Base-by-base conservation (phyloP, 2,329 filamentous ascomycete genomes). In the Orbilia ellipsospora region DNA sequence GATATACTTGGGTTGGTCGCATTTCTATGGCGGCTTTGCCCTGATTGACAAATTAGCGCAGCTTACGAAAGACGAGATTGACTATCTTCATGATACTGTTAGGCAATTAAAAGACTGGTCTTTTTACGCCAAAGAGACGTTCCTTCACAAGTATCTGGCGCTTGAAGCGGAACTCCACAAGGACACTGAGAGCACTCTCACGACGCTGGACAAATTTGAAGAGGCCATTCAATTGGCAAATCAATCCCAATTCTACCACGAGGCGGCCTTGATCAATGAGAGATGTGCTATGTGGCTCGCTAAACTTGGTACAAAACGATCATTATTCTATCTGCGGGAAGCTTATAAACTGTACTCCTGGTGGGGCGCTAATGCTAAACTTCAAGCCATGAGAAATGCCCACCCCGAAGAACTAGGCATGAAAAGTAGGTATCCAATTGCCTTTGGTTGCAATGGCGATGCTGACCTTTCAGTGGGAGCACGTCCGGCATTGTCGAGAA, bases 331-430 rank as follows among this genome's bases (percentile, higher is more conserved):
- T 50, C 44, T 80, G 15, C 72, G 77, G 44, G 78, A 80, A 64
- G 78, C 79, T 16, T 79, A 78, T 23, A 78, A 77, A 26, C 60
- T 77, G 40, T 80, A 80, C 54, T 78, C 78, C 18, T 57, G 76
- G 56, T 80, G 79, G 79, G 78, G 78, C 8, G 79, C 79, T 8
- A 79, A 76, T 56, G 78, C 78, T 61, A 80, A 80, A 50, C 74
- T 78, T 12, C 77, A 77, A 59, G 78, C 78, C 4, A 68, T 80
- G 26, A 77, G 78, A 18, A 78, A 78, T 18, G 16, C 67, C 23
- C 80, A 78, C 60, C 59, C 68, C 12, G 79, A 80, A 61, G 79
- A 79, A 44, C 55, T 80, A 2, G 68, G 76, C 56, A 76, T 70
- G 44, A 78, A 75, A 61, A 59, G 64, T 75, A 75, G 44, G 72